A percentile compares a stretch with the other conserved stretches of the same genome.
phyloP scores from a whole-genome alignment of 805 yeast genomes.

The Schwanniomyces polymorphus region DNA sequence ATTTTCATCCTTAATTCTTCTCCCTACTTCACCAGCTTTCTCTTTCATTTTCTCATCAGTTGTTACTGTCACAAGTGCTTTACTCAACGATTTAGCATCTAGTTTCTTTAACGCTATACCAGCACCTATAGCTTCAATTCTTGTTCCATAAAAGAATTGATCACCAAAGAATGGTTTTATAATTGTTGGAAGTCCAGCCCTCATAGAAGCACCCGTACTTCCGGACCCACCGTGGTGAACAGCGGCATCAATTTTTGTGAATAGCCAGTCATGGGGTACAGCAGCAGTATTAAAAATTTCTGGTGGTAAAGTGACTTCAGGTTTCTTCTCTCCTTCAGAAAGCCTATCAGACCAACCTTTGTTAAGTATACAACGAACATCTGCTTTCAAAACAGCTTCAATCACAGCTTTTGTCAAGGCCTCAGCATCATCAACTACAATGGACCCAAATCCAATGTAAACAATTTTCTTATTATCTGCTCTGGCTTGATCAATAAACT shows the following conservation, averaged over 20 bases:
- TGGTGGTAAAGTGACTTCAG: slow-evolving; percentile 52
- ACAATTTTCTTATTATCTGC: slow-evolving; percentile 67
- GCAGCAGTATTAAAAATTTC: slow-evolving; percentile 69
- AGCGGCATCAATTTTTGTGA: slow-evolving; percentile 85
- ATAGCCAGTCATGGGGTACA: slow-evolving; percentile 93
- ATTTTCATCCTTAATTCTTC: slow-evolving; percentile 64
- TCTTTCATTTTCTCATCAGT: slow-evolving; percentile 64
- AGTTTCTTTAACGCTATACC: slow-evolving; percentile 73
- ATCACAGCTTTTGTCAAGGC: slow-evolving; percentile 75
- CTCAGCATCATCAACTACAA: slow-evolving; percentile 82
- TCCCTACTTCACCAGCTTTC: slow-evolving; percentile 65
- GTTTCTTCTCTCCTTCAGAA: slow-evolving; percentile 29
- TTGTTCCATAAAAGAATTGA: slow-evolving; percentile 85
- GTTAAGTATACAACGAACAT: slow-evolving; percentile 81
- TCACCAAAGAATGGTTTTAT: slow-evolving; percentile 96
- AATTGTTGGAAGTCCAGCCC: slow-evolving; percentile 86
- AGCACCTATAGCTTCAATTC: slow-evolving; percentile 87
- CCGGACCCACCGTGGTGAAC: slow-evolving; percentile 99
- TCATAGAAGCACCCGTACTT: slow-evolving; percentile 87
- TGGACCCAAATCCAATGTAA: slow-evolving; percentile 94
- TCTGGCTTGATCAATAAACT: slow-evolving; percentile 65
- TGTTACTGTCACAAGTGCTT: slow-evolving; percentile 70
- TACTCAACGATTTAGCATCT: slow-evolving; percentile 59
- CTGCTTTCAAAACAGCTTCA: slow-evolving; percentile 77
- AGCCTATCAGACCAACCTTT: slow-evolving; percentile 93